A percentile compares a stretch with the other conserved stretches of the same genome.
phyloP scores from a whole-genome alignment of 108 stramenopile species.

The Nitzschia sp. region DNA sequence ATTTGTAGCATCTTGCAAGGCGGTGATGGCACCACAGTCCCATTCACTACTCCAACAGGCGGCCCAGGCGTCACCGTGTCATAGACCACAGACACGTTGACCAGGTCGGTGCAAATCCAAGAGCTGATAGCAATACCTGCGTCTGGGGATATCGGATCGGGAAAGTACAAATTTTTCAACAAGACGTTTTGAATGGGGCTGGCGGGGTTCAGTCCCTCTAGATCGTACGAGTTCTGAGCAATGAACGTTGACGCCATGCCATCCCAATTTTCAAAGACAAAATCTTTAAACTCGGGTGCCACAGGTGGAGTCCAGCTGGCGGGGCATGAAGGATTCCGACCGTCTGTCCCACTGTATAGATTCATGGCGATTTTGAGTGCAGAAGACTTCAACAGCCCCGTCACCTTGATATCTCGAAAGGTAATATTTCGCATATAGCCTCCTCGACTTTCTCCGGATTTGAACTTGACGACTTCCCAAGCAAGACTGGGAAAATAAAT shows the following conservation, averaged over 20 bases:
- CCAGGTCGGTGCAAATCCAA: conserved; percentile 7
- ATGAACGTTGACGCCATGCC: not conserved
- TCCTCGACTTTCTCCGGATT: conserved; percentile 3
- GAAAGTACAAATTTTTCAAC: not conserved
- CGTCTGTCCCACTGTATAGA: not conserved
- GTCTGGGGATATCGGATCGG: too few species aligned
- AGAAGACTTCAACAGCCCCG: not conserved
- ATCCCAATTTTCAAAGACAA: conserved; percentile 4
- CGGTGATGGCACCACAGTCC: too few species aligned
- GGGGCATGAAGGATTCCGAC: conserved; percentile 8
- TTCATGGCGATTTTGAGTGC: conserved; percentile 1
- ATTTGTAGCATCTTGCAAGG: too few species aligned
- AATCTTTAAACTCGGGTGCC: not conserved
- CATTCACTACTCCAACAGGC: too few species aligned
- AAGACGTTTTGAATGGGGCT: not conserved
- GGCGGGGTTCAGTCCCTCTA: not conserved
- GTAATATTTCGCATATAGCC: conserved; percentile 17
- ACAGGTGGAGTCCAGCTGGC: not conserved
- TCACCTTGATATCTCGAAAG: not conserved
- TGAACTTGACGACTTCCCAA: conserved; percentile 4
- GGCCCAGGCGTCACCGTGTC: conserved; percentile 10
- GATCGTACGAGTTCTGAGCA: not conserved
- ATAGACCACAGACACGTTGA: not conserved
- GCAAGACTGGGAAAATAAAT: not conserved
- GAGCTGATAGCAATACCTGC: not conserved